Base-by-base conservation (phyloP, 2,329 filamentous ascomycete species). In the Verticillium klebahnii region DNA sequence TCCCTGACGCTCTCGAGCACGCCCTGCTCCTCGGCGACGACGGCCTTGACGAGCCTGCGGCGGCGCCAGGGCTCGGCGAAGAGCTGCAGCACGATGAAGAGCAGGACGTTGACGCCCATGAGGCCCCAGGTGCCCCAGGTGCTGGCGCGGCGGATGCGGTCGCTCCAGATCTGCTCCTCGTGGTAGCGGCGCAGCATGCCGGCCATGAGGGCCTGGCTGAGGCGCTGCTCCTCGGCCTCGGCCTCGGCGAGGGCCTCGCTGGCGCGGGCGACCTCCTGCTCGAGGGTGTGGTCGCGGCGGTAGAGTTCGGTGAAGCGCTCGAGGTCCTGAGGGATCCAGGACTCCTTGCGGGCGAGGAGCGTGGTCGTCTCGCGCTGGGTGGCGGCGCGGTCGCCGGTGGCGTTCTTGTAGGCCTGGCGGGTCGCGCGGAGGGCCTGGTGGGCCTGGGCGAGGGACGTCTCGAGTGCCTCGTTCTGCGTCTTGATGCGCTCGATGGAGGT, bases 91-190 rank as follows among this genome's bases (percentile, higher is more conserved):
- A 93, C 83, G 60, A 99, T 77, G 72, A 99, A 92, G 56, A 99
- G 78, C 64, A 98, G 74, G 36, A 98, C 91, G 72, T 99, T 99
- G 71, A 98, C 86, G 29, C 94, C 94, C 95, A 99, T 99, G 64
- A 99, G 79, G 0, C 94, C 95, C 88, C 96, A 98, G 0, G 95
- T 99, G 39, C 96, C 94, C 95, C 95, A 99, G 0, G 95, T 99
- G 73, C 91, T 95, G 82, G 97, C 97, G 67, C 95, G 84, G 39
- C 95, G 85, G 72, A 99, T 99, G 69, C 96, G 94, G 74, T 99
- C 95, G 72, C 92, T 96, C 95, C 95, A 99, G 61, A 99, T 96
- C 79, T 99, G 95, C 79, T 99, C 95, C 78, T 99, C 95, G 75
- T 99, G 95, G 76, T 99, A 99, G 64, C 96, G 87, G 64, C 90